These are phyloP conservation scores for Geotrichum ghanense DNA, from an alignment of 805 yeast species.

Conservation along the genomic window DNA sequence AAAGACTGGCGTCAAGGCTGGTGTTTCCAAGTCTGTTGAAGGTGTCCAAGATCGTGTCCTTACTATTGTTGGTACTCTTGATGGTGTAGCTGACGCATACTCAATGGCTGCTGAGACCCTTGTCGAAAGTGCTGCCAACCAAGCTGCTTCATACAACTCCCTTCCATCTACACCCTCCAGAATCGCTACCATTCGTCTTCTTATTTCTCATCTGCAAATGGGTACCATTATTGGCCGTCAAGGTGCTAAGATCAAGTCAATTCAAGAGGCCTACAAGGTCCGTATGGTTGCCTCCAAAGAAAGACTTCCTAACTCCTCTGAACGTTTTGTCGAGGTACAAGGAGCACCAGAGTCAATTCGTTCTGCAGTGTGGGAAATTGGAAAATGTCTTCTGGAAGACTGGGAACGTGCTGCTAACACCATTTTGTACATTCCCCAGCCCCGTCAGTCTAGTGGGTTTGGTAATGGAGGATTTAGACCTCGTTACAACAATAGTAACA, in stretches of 20 bases:
- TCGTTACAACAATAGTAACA: slow-evolving; percentile 8
- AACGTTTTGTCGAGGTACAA: slow-evolving; percentile 78
- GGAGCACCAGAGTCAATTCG: slow-evolving; percentile 59
- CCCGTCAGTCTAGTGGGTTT: slow-evolving; percentile 8
- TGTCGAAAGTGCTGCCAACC: slow-evolving; percentile 35
- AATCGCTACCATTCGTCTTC: slow-evolving; percentile 49
- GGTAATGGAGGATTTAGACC: slow-evolving; percentile 3
- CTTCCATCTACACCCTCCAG: slow-evolving; percentile 42
- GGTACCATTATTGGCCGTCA: slow-evolving; percentile 82
- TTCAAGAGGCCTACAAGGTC: slow-evolving; percentile 57
- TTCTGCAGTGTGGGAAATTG: slow-evolving; percentile 43
- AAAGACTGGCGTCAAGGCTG: slow-evolving; percentile 70
- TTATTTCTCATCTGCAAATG: slow-evolving; percentile 76
- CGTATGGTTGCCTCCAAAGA: slow-evolving; percentile 84
- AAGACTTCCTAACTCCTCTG: slow-evolving; percentile 68
- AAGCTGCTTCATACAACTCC: slow-evolving; percentile 42
- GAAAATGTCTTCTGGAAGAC: slow-evolving; percentile 66
- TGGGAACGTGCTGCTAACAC: slow-evolving; percentile 56
- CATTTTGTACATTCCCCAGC: slow-evolving; percentile 46
- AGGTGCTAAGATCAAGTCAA: slow-evolving; percentile 68
- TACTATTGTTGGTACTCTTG: slow-evolving; percentile 64
- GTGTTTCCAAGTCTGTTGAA: slow-evolving; percentile 67
- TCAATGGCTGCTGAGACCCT: slow-evolving; percentile 59
- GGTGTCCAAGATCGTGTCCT: slow-evolving; percentile 78
- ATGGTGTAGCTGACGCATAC: slow-evolving; percentile 57